Base-by-base conservation (phyloP, 2,329 filamentous ascomycete genomes). In the Pseudogymnoascus sp. region DNA sequence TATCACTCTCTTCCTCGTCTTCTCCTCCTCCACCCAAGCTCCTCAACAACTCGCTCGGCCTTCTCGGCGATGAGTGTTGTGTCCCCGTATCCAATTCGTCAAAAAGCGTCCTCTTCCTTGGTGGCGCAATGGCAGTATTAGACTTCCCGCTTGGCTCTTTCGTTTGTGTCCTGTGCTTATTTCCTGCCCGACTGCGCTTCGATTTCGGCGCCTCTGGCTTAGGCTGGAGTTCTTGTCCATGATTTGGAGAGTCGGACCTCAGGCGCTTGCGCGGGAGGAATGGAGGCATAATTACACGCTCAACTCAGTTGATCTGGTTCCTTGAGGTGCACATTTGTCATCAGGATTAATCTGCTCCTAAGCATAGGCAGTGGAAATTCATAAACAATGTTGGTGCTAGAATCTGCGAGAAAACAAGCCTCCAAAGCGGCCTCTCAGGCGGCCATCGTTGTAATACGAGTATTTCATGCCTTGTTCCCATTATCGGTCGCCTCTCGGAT, bases 251-350 rank as follows among this genome's bases (percentile, higher is more conserved):
- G 76, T 74, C 0, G 80, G 83, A 82, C 65, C 80, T 82, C 67
- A 84, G 69, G 65, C 86, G 82, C 76, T 91, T 92, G 68, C 86
- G 84, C 59, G 86, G 80, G 14, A 90, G 79, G 67, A 83, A 77
- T 23, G 88, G 87, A 70, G 88, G 86, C 88, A 91, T 91, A 33
- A 35, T 10, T 33, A 8, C 28, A 33, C 50, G 28, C 50, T 33
- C 25, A 31, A 18, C 47, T 56, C 28, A 33, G 28, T 56, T 33
- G 50, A 21, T 14, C 16, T 2, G 3, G 50, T 10, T 18, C 16
- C 28, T 21, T 21, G 50, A 16, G 47, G 10, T 56, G 47, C 25
- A 6, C 50, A 33, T 56, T 18, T 33, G 47, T 56, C 25, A 35
- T 35, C 10, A 10, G 28, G 11, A 18, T 56, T 21, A 31, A 56